Conservation (phyloP, 768 basidiomycete genomes). For the Chalciporus sphaerocephalus region DNA sequence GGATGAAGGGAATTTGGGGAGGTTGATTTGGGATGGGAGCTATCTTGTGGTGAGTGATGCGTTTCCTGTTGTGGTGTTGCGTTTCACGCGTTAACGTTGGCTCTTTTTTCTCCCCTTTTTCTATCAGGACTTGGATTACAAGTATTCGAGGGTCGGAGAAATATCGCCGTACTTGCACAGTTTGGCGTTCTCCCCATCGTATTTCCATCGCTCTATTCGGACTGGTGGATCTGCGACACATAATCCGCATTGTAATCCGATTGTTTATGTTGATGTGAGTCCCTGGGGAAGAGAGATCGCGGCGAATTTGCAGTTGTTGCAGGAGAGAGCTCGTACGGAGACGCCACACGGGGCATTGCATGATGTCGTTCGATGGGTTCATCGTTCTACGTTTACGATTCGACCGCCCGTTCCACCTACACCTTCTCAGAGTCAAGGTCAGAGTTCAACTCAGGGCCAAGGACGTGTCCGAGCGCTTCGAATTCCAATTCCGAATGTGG, state of each 20-base stretch:
- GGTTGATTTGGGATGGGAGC: conserved; percentile 83
- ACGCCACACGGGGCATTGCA: conserved; percentile 81
- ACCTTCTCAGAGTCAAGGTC: no score
- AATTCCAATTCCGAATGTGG: conserved; percentile 52
- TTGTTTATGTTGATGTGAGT: conserved; percentile 68
- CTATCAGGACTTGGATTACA: conserved; percentile 79
- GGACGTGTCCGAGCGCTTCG: conserved; percentile 23
- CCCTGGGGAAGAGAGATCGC: conserved; percentile 81
- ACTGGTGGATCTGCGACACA: conserved; percentile 34
- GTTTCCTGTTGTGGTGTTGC: background rate
- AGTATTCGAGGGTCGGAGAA: conserved; percentile 71
- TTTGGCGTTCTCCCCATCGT: conserved; percentile 79
- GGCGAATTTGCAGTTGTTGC: conserved; percentile 66
- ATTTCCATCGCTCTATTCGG: conserved; percentile 82
- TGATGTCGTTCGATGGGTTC: conserved; percentile 82
- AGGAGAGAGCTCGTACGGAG: conserved; percentile 73
- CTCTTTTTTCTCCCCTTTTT: conserved; percentile 5
- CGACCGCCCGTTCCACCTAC: conserved; percentile 43
- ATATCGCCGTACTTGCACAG: conserved; percentile 77
- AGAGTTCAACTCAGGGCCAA: conserved; percentile 25
- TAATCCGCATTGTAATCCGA: conserved; percentile 52
- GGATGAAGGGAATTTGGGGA: conserved; percentile 81
- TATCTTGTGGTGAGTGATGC: conserved; percentile 68
- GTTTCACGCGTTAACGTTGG: conserved; percentile 6
- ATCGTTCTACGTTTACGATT: conserved; percentile 73